phyloP scores from a whole-genome alignment of 208 protist species.

The Trypanosomatidae sp. region DNA sequence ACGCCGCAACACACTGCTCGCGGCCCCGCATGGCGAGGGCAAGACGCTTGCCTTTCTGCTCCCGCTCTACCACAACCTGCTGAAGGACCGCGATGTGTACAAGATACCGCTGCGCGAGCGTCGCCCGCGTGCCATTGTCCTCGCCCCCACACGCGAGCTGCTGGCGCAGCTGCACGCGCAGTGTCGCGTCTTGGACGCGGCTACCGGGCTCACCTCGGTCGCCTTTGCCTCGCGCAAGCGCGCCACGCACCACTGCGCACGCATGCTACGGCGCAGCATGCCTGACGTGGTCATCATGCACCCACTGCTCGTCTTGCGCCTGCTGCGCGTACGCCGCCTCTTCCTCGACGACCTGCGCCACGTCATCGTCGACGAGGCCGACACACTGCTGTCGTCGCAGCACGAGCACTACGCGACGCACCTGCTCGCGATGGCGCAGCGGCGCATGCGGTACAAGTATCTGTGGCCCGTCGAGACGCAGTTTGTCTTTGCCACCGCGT shows the following conservation, averaged over 20 bases:
- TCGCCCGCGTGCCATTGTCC: constrained; percentile 71
- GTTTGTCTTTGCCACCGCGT: constrained; percentile 56
- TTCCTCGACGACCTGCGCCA: constrained; percentile 83
- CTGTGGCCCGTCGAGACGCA: constrained; percentile 81
- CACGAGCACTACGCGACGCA: constrained; percentile 73
- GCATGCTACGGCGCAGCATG: constrained; percentile 38
- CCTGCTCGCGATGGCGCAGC: constrained; percentile 59
- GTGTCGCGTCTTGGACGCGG: constrained; percentile 29
- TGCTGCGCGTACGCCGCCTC: constrained; percentile 49
- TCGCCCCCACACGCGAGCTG: constrained; percentile 62
- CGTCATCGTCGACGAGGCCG: constrained; percentile 77
- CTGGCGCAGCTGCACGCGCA: constrained; percentile 52
- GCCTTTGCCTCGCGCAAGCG: constrained; percentile 56
- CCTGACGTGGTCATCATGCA: constrained; percentile 76
- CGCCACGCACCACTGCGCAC: constrained; percentile 44
- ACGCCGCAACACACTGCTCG: constrained; percentile 52
- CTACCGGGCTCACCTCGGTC: constrained; percentile 37
- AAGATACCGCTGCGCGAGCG: constrained; percentile 70
- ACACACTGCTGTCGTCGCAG: constrained; percentile 51
- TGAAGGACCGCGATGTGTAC: constrained; percentile 80
- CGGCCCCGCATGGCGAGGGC: constrained; percentile 72
- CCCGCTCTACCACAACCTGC: constrained; percentile 77
- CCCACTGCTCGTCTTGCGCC: constrained; percentile 49
- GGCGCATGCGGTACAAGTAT: constrained; percentile 61
- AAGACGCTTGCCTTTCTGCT: constrained; percentile 78